Base-by-base conservation (phyloP, 768 basidiomycete genomes). In the Auriscalpium microsporum region DNA sequence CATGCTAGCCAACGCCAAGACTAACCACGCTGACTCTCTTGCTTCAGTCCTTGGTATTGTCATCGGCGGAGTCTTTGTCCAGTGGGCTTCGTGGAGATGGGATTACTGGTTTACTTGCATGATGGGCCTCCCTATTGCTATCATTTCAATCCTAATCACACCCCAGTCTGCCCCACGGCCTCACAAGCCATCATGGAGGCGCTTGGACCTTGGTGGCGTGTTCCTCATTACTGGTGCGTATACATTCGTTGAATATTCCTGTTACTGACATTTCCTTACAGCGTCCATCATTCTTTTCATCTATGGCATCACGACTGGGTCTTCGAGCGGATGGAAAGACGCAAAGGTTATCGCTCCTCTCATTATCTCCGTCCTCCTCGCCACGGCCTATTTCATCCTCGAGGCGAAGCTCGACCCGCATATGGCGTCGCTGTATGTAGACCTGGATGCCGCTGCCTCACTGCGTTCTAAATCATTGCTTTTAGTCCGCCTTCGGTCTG, bases 71-170 rank as follows among this genome's bases (percentile, higher is more conserved):
- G 57, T 73, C 34, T 69, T 73, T 62, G 68, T 72, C 23, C 57
- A 67, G 48, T 68, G 62, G 52, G 66, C 69, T 10, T 64, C 61
- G 16, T 77, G 75, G 73, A 56, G 57, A 11, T 76, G 75, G 76
- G 73, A 76, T 40, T 77, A 78, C 66, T 75, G 71, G 58, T 70
- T 76, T 57, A 69, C 75, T n/a, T 70, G 73, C 36, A 68, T 76
- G 53, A 59, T 77, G 42, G 65, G 40, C 14, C 4, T 42, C 17
- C 40, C 69, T 38, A 60, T 71, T 16, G 63, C 65, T 19, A 65
- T 72, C 38, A 63, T 67, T 35, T 50, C 55, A 28, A 28, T 28
- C 28, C 67, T 68, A 45, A 45, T 68, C 9, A 53, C 71, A 55
- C 56, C 73, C 53, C 62, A 72, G 21, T 72, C 73, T 2, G 49